Percentiles rank a stretch among this genome's conserved stretches.
Evolutionary conservation across 2,329 filamentous ascomycete species (phyloP).

Genomic region (Sarocladium kiliense): DNA sequence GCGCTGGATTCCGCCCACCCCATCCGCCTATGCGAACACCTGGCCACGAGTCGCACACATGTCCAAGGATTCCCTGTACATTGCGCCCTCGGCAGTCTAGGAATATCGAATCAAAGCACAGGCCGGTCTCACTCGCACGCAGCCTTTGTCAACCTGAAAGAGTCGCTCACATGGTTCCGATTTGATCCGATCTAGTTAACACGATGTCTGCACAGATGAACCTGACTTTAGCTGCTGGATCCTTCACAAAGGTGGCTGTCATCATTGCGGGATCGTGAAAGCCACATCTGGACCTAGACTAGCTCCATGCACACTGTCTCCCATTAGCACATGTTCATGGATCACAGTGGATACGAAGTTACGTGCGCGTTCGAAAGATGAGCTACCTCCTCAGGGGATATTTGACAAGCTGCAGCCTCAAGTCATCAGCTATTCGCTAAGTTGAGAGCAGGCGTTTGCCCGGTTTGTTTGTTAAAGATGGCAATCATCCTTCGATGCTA

Average conservation of each 20-base stretch:
- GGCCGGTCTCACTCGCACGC: no score
- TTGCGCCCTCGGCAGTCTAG: no score
- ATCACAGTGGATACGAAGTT: background rate
- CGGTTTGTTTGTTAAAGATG: no score
- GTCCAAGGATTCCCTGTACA: no score
- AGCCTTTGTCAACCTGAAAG: no score
- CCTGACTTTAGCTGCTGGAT: background rate
- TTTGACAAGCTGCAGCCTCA: background rate
- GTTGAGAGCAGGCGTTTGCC: no score
- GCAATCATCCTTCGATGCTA: no score
- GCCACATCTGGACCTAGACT: constrained; percentile 1
- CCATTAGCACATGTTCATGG: constrained; percentile 1
- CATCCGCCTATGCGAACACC: background rate
- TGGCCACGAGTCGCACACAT: background rate
- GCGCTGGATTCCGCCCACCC: background rate
- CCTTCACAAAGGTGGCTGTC: background rate
- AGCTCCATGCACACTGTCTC: constrained; percentile 3
- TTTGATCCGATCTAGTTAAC: background rate
- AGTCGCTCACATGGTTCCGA: background rate
- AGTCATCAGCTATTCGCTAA: no score
- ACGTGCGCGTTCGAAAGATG: background rate
- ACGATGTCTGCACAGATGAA: background rate
- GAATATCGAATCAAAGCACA: no score
- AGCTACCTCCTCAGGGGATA: background rate
- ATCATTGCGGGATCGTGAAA: background rate